These are phyloP conservation scores for Trichoderma guizhouense DNA, from an alignment of 2,329 filamentous ascomycete genomes.

Conservation along the genomic window DNA sequence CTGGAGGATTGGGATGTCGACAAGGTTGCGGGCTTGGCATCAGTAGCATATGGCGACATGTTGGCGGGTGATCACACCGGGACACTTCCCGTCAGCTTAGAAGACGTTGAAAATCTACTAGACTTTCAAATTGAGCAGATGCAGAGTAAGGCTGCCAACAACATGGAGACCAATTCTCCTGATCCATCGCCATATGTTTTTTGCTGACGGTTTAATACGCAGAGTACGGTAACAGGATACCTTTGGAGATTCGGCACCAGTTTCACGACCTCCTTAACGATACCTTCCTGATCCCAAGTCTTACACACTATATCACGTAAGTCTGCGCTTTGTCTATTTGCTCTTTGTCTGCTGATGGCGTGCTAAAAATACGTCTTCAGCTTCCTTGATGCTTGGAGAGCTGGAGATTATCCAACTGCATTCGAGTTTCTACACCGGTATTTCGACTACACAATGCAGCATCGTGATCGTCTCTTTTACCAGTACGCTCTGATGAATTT, in stretches of 20 bases:
- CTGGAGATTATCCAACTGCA: slow-evolving; percentile 83
- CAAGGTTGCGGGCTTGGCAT: slow-evolving; percentile 44
- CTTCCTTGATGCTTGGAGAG: slow-evolving; percentile 88
- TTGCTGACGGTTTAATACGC: slow-evolving; percentile 17
- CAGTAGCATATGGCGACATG: slow-evolving; percentile 52
- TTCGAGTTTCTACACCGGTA: slow-evolving; percentile 92
- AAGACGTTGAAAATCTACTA: slow-evolving; percentile 76
- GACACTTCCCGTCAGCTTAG: slow-evolving; percentile 60
- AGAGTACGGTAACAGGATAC: slow-evolving; percentile 76
- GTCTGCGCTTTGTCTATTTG: neutral
- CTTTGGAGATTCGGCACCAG: slow-evolving; percentile 67
- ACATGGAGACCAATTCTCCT: neutral
- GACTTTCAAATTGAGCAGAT: slow-evolving; percentile 87
- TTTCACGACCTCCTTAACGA: slow-evolving; percentile 67
- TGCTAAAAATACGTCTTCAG: slow-evolving; percentile 40
- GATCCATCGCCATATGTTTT: neutral
- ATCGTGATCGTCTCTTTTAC: slow-evolving; percentile 78
- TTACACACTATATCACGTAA: slow-evolving; percentile 72
- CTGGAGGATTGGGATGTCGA: slow-evolving; percentile 45
- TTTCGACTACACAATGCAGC: slow-evolving; percentile 94
- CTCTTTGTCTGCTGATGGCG: neutral
- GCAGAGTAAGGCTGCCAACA: slow-evolving; percentile 60
- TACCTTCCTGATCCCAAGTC: slow-evolving; percentile 64
- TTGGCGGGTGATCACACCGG: slow-evolving; percentile 41
- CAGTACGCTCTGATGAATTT: slow-evolving; percentile 94